Conservation (phyloP, 257 asterid genomes). For the Solanum chilense region DNA sequence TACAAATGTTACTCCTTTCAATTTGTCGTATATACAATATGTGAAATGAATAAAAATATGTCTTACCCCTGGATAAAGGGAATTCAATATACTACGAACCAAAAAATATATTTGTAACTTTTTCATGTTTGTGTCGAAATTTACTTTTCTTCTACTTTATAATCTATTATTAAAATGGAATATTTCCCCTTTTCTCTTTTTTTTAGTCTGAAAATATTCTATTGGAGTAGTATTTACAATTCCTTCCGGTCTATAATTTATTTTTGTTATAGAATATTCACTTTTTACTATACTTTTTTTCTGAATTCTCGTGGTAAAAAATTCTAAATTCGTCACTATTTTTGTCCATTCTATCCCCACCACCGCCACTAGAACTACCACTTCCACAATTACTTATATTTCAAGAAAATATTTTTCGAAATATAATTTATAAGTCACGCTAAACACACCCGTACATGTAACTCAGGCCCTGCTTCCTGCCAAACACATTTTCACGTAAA, state of each 20-base stretch:
- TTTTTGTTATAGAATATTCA: not conserved
- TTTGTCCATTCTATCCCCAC: fast-evolving
- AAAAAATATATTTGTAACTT: not conserved
- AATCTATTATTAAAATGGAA: not conserved
- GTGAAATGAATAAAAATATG: not conserved
- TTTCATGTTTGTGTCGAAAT: not conserved
- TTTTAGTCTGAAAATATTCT: too few relatives aligned
- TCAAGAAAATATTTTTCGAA: too few relatives aligned
- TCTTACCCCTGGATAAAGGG: not conserved
- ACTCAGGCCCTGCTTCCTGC: not conserved
- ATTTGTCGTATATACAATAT: not conserved
- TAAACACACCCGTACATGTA: not conserved
- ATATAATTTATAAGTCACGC: fast-evolving
- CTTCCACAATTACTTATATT: not conserved
- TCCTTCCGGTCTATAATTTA: not conserved
- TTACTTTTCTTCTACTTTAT: not conserved
- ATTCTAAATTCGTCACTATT: fast-evolving
- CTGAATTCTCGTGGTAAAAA: fast-evolving
- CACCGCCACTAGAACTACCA: not conserved
- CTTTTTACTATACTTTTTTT: not conserved
- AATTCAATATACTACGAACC: not conserved
- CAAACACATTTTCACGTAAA: not conserved
- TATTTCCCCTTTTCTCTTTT: too few relatives aligned
- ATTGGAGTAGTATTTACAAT: too few relatives aligned
- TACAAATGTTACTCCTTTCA: not conserved